These are phyloP conservation scores for Endoconidiophora laricicola DNA, from an alignment of 2,329 filamentous ascomycete genomes.

Conservation along the genomic window DNA sequence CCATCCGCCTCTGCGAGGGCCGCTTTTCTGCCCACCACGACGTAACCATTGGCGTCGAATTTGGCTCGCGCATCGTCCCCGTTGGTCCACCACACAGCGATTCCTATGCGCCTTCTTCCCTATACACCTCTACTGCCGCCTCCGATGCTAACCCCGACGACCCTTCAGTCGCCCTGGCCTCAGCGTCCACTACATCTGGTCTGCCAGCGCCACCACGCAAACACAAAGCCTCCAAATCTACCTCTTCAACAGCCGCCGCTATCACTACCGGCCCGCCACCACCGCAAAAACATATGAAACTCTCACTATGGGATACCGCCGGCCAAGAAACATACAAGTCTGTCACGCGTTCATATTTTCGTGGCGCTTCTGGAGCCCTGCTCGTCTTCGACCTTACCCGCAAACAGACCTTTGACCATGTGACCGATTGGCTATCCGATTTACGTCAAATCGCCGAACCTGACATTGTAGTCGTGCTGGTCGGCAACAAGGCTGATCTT, in stretches of 20 bases:
- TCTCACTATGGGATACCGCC: constrained; percentile 88
- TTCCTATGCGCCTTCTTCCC: constrained; percentile 18
- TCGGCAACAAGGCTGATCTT: constrained; percentile 89
- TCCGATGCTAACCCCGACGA: constrained; percentile 14
- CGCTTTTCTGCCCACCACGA: constrained; percentile 90
- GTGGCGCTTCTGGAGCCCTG: constrained; percentile 53
- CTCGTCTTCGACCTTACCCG: constrained; percentile 92
- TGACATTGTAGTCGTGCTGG: constrained; percentile 83
- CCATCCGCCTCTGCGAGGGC: constrained; percentile 89
- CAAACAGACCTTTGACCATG: constrained; percentile 68
- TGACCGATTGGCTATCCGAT: constrained; percentile 86
- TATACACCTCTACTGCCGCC: constrained; percentile 15
- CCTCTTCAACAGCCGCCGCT: too few species aligned
- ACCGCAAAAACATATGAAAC: constrained; percentile 69
- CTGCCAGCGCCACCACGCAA: constrained; percentile 37
- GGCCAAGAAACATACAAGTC: constrained; percentile 97
- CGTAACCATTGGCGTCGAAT: constrained; percentile 94
- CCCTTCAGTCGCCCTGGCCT: constrained; percentile 7
- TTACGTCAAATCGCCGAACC: constrained; percentile 89
- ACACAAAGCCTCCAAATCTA: constrained; percentile 13
- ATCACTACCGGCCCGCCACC: constrained; percentile 16
- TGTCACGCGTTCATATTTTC: constrained; percentile 86
- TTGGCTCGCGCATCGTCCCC: constrained; percentile 81
- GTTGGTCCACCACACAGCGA: constrained; percentile 64
- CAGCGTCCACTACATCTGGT: constrained; percentile 19